Evolutionary conservation across 768 basidiomycete genomes (phyloP), one percentile per base, ranked within the genome.

Genomic region (Dictyophora rubrovolvata): DNA sequence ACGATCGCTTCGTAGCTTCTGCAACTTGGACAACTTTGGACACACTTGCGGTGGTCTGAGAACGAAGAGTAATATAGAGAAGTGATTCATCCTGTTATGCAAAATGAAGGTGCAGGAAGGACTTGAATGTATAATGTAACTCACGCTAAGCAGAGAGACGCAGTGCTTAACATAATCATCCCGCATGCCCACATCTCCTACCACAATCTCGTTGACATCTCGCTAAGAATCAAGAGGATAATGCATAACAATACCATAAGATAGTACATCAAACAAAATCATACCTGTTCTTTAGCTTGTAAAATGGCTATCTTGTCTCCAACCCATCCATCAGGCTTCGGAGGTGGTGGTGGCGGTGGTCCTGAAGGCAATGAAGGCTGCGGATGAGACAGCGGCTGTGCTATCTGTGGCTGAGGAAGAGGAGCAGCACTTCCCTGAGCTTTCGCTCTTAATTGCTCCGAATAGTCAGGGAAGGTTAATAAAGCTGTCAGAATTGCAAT

Each of bases 21-120:
- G 89, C 89, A 3, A 91, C 83, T 56, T 83, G 82, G 35, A 92
- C 74, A 0, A 91, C 89, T 65, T 88, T 91, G 3, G 87, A 79
- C 2, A 91, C 90, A 51, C 86, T 75, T 2, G 76, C 73, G 1
- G 81, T 70, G 17, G 80, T 78, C 28, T 79, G 77, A 7, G 88
- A 87, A 23, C 83, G 79, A 23, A 93, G 71, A 5, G 84, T 84
- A 59, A 92, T 79, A 65, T 89, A 92, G 12, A 92, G 70, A 80
- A 93, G 85, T 5, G 85, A 84, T 60, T 87, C 84, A 60, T 90
- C 87, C 87, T 89, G 48, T 60, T 50, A 37, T 48, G 28, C 20
- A 1, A 48, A 34, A 52, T 17, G 28, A 33, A 23, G 54, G 18
- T 56, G 37, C 28, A 14, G 2, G 21, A 23, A 42, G 21, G 28